phyloP scores from a whole-genome alignment of 1,284 basidiomycete genomes.

The Nidula niveotomentosa region DNA sequence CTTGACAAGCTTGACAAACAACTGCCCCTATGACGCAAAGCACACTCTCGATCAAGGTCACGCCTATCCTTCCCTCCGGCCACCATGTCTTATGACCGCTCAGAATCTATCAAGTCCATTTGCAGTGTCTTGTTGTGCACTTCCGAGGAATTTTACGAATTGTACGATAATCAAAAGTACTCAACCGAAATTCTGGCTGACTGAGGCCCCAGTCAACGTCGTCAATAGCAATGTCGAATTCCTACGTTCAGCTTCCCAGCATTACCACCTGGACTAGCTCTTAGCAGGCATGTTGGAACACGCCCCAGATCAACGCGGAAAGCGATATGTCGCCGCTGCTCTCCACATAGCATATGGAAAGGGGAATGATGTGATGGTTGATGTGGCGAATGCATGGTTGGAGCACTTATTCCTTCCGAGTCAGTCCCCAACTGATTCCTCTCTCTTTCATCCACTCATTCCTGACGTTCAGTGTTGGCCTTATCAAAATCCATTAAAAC shows the following conservation, averaged over 20 bases:
- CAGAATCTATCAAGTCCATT: background rate
- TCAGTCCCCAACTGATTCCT: slow-evolving; percentile 6
- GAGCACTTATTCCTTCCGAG: slow-evolving; percentile 15
- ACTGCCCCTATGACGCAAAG: too few relatives aligned
- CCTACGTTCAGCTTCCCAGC: background rate
- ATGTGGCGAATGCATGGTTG: slow-evolving; percentile 15
- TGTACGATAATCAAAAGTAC: background rate
- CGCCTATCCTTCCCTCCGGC: background rate
- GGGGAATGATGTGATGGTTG: slow-evolving; percentile 11
- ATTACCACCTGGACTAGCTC: background rate
- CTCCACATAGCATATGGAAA: slow-evolving; percentile 17
- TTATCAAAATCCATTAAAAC: background rate
- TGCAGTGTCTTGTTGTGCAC: background rate
- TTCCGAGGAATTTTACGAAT: background rate
- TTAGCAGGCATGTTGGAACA: slow-evolving; percentile 4
- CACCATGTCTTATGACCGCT: background rate
- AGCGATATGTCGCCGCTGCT: slow-evolving; percentile 14
- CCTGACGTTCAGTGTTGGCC: background rate
- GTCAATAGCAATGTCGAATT: background rate
- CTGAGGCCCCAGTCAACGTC: background rate
- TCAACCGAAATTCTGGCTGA: background rate
- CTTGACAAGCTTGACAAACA: too few relatives aligned
- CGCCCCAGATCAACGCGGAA: slow-evolving; percentile 11
- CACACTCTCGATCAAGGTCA: too few relatives aligned
- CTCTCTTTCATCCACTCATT: background rate